A percentile compares a stretch with the other conserved stretches of the same genome.
Evolutionary conservation across 805 yeast species (phyloP).

Genomic region (Tetrapisispora phaffii): DNA sequence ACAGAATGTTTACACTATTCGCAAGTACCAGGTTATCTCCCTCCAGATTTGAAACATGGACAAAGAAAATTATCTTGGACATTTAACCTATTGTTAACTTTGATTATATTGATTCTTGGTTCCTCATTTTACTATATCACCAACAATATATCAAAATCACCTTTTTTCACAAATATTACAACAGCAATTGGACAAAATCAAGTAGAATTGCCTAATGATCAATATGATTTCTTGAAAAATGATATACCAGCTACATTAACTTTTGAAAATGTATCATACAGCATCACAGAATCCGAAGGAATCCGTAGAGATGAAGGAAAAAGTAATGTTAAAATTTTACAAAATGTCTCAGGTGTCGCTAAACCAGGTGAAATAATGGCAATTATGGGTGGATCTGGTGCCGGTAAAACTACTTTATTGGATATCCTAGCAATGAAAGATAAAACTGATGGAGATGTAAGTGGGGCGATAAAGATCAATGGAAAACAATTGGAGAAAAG

Average conservation of each 20-base stretch:
- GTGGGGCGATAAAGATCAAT: constrained; percentile 67
- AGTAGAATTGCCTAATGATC: constrained; percentile 18
- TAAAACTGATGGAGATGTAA: constrained; percentile 59
- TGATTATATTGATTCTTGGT: constrained; percentile 33
- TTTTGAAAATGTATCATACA: constrained; percentile 62
- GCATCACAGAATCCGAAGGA: constrained; percentile 3
- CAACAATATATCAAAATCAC: constrained; percentile 47
- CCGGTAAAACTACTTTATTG: constrained; percentile 89
- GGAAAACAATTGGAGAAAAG: constrained; percentile 38
- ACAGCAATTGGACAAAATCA: constrained; percentile 18
- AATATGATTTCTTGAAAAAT: constrained; percentile 35
- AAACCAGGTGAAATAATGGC: constrained; percentile 87
- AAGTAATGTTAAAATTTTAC: constrained; percentile 38
- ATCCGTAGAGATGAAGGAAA: constrained; percentile 4
- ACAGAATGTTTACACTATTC: constrained; percentile 91
- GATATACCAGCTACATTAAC: constrained; percentile 60
- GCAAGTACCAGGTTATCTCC: constrained; percentile 82
- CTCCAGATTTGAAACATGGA: constrained; percentile 37
- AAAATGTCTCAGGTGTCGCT: constrained; percentile 61
- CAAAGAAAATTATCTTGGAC: constrained; percentile 23
- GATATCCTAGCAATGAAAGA: constrained; percentile 81
- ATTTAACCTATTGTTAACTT: constrained; percentile 36
- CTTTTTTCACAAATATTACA: constrained; percentile 37
- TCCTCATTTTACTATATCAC: constrained; percentile 24
- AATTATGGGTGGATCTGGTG: constrained; percentile 98